phyloP scores from a whole-genome alignment of 2,329 filamentous ascomycete genomes.

The Fusarium decemcellulare region DNA sequence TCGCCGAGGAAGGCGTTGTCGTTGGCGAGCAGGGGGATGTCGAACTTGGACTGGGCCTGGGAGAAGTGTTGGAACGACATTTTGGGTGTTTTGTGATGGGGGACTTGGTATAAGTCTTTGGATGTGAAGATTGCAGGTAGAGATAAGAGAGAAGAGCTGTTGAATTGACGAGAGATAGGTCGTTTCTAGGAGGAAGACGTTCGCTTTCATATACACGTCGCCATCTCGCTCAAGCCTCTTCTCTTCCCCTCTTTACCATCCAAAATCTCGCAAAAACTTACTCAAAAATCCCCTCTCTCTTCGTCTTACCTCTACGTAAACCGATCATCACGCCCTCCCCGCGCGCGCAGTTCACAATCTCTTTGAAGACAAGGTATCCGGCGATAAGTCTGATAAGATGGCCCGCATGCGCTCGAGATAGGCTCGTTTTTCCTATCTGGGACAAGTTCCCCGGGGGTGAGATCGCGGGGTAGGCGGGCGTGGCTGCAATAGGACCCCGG shows the following conservation, averaged over 20 bases:
- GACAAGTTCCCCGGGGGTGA: constrained; percentile 26
- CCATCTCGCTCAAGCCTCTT: not conserved
- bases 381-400: constrained; percentile 17
- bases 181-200: constrained; percentile 3
- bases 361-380: constrained; percentile 29
- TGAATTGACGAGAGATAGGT: not conserved
- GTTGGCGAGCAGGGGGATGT: constrained; percentile 76
- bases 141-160: not conserved
- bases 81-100: constrained; percentile 17
- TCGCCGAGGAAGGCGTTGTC: constrained; percentile 79
- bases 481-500: constrained; percentile 5
- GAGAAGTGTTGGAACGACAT: constrained; percentile 67
- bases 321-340: not conserved
- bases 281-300: not conserved
- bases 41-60: constrained; percentile 71
- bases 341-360: constrained; percentile 7
- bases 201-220: constrained; percentile 29
- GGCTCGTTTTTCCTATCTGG: constrained; percentile 38
- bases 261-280: not conserved
- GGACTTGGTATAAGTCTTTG: not conserved
- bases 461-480: constrained; percentile 17
- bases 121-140: not conserved
- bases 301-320: constrained; percentile 3
- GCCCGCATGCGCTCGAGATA: constrained; percentile 25
- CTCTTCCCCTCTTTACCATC: not conserved